These are phyloP conservation scores for Scutellaria galericulata DNA, from an alignment of 257 asterid species.

Conservation along the genomic window DNA sequence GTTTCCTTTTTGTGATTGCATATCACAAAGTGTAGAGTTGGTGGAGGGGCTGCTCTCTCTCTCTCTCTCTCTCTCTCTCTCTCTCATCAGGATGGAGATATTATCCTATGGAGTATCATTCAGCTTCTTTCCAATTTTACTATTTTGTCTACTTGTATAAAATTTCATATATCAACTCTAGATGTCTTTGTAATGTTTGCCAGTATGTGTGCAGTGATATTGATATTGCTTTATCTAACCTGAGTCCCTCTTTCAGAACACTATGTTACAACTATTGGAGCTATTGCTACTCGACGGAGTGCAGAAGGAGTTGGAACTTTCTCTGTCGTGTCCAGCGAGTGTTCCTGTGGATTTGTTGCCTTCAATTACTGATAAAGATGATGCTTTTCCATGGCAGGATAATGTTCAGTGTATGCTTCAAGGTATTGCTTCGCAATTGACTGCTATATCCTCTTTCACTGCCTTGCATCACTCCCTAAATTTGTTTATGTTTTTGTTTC, in stretches of 20 bases:
- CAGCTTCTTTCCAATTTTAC: background rate
- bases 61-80: conserved; percentile 4
- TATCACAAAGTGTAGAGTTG: conserved; percentile 1
- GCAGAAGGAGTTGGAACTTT: conserved; percentile 67
- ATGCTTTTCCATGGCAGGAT: conserved; percentile 55
- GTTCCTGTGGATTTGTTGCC: conserved; percentile 59
- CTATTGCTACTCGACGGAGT: conserved; percentile 62
- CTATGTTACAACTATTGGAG: conserved; percentile 74
- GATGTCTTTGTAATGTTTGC: conserved; percentile 16
- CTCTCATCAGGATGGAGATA: background rate
- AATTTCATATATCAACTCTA: conserved; percentile 10
- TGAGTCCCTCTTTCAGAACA: conserved; percentile 52
- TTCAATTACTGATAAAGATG: conserved; percentile 51
- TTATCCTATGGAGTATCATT: conserved; percentile 14
- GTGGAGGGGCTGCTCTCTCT: conserved; percentile 14
- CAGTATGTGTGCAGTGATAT: conserved; percentile 11
- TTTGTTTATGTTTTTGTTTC: conserved; percentile 24
- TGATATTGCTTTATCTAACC: conserved; percentile 30
- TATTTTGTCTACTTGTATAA: background rate
- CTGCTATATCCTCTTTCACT: conserved; percentile 30
- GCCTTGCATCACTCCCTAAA: conserved; percentile 12
- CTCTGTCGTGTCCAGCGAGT: conserved; percentile 48
- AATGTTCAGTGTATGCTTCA: conserved; percentile 66
- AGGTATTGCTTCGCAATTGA: conserved; percentile 54
- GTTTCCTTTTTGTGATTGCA: background rate